A percentile compares a stretch with the other conserved stretches of the same genome.
Conservation (phyloP, 2,329 filamentous ascomycete genomes). For the Knoxdaviesia proteae region DNA sequence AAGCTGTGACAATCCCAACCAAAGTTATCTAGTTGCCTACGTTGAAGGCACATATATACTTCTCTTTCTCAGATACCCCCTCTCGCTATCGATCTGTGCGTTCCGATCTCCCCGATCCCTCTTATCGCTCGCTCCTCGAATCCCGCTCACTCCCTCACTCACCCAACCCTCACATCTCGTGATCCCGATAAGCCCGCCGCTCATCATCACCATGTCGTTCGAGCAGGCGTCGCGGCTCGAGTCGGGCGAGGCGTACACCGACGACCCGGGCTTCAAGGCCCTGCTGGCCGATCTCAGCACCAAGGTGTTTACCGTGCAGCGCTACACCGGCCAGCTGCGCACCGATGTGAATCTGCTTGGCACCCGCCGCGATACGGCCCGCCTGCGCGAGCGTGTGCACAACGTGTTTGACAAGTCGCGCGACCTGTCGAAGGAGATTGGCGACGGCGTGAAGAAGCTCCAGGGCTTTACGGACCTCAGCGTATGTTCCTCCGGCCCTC, state of each 20-base stretch:
- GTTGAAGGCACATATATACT: no score
- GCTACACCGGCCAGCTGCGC: conserved; percentile 67
- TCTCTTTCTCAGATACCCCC: not conserved
- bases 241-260: conserved; percentile 52
- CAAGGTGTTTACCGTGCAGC: conserved; percentile 73
- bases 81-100: not conserved
- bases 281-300: conserved; percentile 69
- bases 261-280: conserved; percentile 80
- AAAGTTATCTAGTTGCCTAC: no score
- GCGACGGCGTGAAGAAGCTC: conserved; percentile 82
- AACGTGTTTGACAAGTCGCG: conserved; percentile 72
- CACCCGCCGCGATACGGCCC: conserved; percentile 76
- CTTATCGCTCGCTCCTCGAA: not conserved
- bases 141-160: no score
- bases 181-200: not conserved
- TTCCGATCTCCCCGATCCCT: not conserved
- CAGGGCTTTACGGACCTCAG: conserved; percentile 71
- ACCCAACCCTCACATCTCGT: no score
- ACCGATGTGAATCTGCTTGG: conserved; percentile 73
- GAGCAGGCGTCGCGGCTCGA: conserved; percentile 72
- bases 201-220: conserved; percentile 52
- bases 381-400: conserved; percentile 77
- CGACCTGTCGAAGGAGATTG: conserved; percentile 72
- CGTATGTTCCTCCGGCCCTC: conserved; percentile 22
- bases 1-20: no score